phyloP scores from a whole-genome alignment of 441 rosid species.

The Populus hybrid region DNA sequence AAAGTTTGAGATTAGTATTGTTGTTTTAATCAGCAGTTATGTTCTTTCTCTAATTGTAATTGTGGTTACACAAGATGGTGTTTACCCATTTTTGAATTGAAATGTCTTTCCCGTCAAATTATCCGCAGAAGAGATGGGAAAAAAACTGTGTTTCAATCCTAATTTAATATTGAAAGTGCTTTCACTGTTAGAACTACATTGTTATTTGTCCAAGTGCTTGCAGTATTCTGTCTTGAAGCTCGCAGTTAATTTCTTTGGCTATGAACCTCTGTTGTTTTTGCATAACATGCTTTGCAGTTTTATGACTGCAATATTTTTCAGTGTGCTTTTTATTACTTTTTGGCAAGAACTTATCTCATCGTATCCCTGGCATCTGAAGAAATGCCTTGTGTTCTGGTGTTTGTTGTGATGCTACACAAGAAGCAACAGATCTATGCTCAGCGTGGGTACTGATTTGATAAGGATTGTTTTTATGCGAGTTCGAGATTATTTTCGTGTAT shows the following conservation, averaged over 20 bases:
- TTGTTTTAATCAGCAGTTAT: neutral
- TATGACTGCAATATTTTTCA: too few species aligned
- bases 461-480: too few species aligned
- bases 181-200: neutral
- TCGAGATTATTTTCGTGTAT: too few species aligned
- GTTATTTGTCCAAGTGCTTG: too few species aligned
- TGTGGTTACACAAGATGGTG: neutral
- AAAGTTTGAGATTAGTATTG: neutral
- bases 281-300: neutral
- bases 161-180: neutral
- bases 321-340: too few species aligned
- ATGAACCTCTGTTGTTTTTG: neutral
- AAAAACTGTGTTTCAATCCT: neutral
- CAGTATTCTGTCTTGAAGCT: neutral
- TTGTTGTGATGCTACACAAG: too few species aligned
- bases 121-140: neutral
- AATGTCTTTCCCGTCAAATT: neutral
- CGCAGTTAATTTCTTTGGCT: neutral
- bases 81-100: neutral
- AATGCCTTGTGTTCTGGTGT: too few species aligned
- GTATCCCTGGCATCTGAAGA: too few species aligned
- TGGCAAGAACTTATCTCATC: too few species aligned
- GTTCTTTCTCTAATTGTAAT: neutral
- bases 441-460: too few species aligned
- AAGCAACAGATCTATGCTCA: too few species aligned